phyloP scores from a whole-genome alignment of 176 grass and related monocot species.

The Miscanthus lutarioriparius region DNA sequence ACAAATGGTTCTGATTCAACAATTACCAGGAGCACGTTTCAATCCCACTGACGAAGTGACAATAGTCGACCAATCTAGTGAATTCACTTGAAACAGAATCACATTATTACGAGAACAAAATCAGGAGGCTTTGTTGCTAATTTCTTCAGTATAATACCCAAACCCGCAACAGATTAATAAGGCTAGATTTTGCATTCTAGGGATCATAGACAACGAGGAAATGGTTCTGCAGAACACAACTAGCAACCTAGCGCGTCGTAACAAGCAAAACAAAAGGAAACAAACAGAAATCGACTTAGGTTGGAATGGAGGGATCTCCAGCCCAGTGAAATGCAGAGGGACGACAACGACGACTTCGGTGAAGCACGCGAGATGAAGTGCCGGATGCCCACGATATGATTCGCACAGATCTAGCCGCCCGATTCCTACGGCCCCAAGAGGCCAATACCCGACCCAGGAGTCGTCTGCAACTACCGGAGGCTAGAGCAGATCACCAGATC shows the following conservation, averaged over 20 bases:
- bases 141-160: neutral
- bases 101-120: neutral
- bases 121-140: neutral
- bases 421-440: neutral
- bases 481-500: slow-evolving; percentile 41
- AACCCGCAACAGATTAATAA: neutral
- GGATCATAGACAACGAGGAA: neutral
- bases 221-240: neutral
- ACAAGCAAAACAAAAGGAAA: neutral
- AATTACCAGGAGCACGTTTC: neutral
- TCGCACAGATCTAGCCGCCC: neutral
- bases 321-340: no score
- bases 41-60: neutral
- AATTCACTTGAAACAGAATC: neutral
- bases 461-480: slow-evolving; percentile 22
- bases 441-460: neutral
- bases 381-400: neutral
- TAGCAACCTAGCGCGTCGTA: neutral
- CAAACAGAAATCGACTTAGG: neutral
- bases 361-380: neutral
- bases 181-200: neutral
- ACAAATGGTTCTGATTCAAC: neutral
- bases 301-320: neutral
- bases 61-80: neutral
- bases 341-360: neutral